Conservation (phyloP, 164 flowering plant genomes). For the Nymphaea colorata region DNA sequence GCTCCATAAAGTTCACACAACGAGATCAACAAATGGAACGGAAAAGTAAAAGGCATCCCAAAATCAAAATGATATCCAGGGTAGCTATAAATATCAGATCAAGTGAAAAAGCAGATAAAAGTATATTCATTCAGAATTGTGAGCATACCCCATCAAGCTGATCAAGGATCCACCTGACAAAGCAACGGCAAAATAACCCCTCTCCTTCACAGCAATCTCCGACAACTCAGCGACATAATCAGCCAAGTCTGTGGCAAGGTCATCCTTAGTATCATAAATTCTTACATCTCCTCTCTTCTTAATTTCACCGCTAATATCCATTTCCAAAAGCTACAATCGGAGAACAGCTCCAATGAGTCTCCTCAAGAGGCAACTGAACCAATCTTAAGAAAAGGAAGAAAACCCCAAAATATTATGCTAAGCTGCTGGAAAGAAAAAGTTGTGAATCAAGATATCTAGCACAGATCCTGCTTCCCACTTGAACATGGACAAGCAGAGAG, state of each 20-base stretch:
- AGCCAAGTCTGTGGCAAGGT: slow-evolving; percentile 66
- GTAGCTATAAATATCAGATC: background rate
- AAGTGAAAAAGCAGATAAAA: background rate
- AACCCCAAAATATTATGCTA: too few species aligned
- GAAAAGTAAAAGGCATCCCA: background rate
- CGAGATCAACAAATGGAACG: slow-evolving; percentile 1
- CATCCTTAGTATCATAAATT: slow-evolving; percentile 62
- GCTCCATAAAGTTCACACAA: slow-evolving; percentile 2
- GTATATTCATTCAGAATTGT: too few species aligned
- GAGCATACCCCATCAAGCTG: slow-evolving; percentile 59
- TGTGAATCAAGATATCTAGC: too few species aligned
- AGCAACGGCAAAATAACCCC: slow-evolving; percentile 77
- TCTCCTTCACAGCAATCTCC: slow-evolving; percentile 67
- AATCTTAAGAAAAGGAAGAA: background rate
- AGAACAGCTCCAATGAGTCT: background rate
- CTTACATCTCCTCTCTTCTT: slow-evolving; percentile 50
- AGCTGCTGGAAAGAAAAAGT: too few species aligned
- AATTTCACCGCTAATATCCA: slow-evolving; percentile 35
- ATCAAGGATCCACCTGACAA: slow-evolving; percentile 94
- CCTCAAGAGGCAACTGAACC: background rate
- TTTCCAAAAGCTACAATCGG: slow-evolving; percentile 8
- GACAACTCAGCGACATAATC: slow-evolving; percentile 75
- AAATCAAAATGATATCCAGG: background rate
- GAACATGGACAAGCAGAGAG: too few species aligned
- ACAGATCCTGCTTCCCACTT: too few species aligned